phyloP scores from a whole-genome alignment of 371 early-diverging fungal genomes.

The Actinomortierella wolfii region DNA sequence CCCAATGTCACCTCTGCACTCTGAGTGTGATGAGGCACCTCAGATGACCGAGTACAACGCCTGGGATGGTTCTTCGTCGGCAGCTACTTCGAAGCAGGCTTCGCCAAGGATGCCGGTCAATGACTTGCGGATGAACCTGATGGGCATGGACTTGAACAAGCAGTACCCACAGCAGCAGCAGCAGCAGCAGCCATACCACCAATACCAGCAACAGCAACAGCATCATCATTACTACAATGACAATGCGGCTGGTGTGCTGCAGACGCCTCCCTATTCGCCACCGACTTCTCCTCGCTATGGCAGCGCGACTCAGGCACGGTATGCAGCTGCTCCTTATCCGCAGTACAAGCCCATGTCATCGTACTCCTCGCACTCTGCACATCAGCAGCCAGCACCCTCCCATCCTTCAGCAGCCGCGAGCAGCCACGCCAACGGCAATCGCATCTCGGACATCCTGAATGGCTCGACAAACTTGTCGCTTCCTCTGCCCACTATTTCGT shows the following conservation, averaged over 20 bases:
- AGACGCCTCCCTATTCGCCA: constrained; percentile 45
- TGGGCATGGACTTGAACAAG: constrained; percentile 28
- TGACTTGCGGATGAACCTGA: not conserved
- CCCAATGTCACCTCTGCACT: constrained; percentile 40
- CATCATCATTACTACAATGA: constrained; percentile 21
- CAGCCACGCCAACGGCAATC: constrained; percentile 16
- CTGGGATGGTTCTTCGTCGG: constrained; percentile 11
- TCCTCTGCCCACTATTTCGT: constrained; percentile 54
- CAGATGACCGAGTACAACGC: constrained; percentile 22
- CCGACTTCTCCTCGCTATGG: constrained; percentile 43
- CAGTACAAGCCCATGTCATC: constrained; percentile 28
- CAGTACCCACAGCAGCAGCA: constrained; percentile 5
- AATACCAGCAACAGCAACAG: constrained; percentile 2
- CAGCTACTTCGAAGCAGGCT: too few species aligned
- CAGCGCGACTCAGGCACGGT: constrained; percentile 29
- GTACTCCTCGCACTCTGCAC: constrained; percentile 16
- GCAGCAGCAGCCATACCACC: too few species aligned
- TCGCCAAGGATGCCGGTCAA: constrained; percentile 25
- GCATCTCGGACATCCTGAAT: constrained; percentile 44
- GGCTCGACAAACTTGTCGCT: constrained; percentile 50
- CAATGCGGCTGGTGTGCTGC: constrained; percentile 21
- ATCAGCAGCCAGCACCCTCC: constrained; percentile 43
- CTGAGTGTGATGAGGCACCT: constrained; percentile 34
- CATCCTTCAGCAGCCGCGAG: constrained; percentile 20
- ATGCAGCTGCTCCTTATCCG: constrained; percentile 45